These are phyloP conservation scores for Castanopsis chinensis DNA, from an alignment of 306 rosid species.

Conservation along the genomic window DNA sequence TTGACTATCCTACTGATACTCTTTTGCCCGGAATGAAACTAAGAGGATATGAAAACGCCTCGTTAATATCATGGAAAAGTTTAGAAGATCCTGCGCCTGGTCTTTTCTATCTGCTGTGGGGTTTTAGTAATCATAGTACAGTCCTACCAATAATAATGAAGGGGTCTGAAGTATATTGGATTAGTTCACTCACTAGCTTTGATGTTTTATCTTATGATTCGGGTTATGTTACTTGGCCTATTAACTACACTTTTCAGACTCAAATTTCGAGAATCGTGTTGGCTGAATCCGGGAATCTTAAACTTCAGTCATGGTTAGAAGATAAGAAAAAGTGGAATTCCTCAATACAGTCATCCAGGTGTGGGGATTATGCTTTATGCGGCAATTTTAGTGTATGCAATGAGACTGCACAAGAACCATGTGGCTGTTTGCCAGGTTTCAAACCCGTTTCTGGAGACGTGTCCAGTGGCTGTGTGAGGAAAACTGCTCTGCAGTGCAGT, in stretches of 20 bases:
- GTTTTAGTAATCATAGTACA: too few relatives aligned
- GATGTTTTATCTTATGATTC: neutral
- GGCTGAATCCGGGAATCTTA: neutral
- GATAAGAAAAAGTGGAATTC: too few relatives aligned
- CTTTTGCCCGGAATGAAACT: neutral
- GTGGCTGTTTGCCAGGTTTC: neutral
- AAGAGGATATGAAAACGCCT: accelerated
- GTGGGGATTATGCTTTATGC: neutral
- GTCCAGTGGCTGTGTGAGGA: neutral
- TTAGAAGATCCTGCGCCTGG: neutral
- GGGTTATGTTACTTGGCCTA: neutral
- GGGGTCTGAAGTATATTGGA: neutral
- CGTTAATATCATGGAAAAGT: neutral
- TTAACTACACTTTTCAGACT: neutral
- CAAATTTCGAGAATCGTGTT: neutral
- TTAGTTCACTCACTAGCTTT: neutral
- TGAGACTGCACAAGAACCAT: neutral
- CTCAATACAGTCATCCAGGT: too few relatives aligned
- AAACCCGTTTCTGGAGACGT: neutral
- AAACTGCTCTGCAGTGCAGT: neutral
- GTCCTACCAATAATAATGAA: neutral
- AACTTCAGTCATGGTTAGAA: too few relatives aligned
- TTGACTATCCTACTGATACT: neutral
- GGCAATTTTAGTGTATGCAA: neutral
- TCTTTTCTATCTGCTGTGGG: neutral